phyloP scores from a whole-genome alignment of 2,329 filamentous ascomycete species.

The Hymenoscyphus repandus region DNA sequence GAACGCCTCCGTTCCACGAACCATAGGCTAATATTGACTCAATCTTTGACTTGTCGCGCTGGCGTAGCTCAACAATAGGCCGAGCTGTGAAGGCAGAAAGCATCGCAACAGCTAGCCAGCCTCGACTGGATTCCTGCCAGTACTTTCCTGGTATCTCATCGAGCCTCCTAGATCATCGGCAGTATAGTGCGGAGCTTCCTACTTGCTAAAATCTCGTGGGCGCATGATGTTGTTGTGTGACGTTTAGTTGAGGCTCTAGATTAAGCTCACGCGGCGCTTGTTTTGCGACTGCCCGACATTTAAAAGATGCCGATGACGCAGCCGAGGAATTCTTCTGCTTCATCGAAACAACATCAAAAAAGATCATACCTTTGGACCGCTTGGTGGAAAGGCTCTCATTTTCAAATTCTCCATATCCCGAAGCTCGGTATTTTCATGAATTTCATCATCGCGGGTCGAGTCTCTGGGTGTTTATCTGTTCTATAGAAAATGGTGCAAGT shows the following conservation, averaged over 20 bases:
- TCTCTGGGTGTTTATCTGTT: no score
- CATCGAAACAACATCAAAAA: no score
- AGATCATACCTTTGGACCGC: no score
- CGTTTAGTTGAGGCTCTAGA: background rate
- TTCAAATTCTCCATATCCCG: no score
- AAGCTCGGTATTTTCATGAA: no score
- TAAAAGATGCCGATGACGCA: no score
- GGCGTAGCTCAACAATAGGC: slow-evolving; percentile 93
- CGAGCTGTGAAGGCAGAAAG: slow-evolving; percentile 96
- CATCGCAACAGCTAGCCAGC: slow-evolving; percentile 52
- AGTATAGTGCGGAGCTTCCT: slow-evolving; percentile 1
- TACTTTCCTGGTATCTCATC: slow-evolving; percentile 17
- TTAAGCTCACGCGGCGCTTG: slow-evolving; percentile 1
- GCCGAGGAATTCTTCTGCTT: no score
- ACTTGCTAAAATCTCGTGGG: slow-evolving; percentile 8
- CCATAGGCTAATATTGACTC: slow-evolving; percentile 91
- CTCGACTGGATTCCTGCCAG: slow-evolving; percentile 11
- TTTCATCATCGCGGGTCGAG: no score
- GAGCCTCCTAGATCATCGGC: slow-evolving; percentile 8
- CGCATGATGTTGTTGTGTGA: slow-evolving; percentile 10
- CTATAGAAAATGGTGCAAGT: no score
- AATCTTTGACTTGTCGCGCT: slow-evolving; percentile 93
- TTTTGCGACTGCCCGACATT: slow-evolving; percentile 3
- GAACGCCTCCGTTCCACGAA: slow-evolving; percentile 34
- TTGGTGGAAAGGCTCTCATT: no score